phyloP scores from a whole-genome alignment of 345 rosid genomes.

The Pelargonium nanum region DNA sequence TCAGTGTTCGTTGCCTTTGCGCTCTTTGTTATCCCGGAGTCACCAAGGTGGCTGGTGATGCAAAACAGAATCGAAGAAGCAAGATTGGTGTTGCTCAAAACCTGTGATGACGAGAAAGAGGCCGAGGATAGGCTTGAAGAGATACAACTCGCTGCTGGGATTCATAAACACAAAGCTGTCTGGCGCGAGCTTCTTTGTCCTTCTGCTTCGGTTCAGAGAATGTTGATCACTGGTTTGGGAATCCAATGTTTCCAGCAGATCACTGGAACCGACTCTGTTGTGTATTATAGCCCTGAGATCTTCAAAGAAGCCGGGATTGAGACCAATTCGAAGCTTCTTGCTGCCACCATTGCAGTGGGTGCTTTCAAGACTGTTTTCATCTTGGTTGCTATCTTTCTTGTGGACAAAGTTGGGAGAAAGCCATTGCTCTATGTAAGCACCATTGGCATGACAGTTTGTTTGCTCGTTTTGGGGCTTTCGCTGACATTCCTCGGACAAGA shows the following conservation, averaged over 20 bases:
- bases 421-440: conserved; percentile 77
- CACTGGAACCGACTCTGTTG: conserved; percentile 70
- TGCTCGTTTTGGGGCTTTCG: conserved; percentile 44
- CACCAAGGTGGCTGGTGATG: conserved; percentile 86
- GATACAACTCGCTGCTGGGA: conserved; percentile 61
- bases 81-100: conserved; percentile 56
- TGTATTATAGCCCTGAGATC: conserved; percentile 77
- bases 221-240: conserved; percentile 69
- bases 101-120: conserved; percentile 56
- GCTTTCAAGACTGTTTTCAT: conserved; percentile 54
- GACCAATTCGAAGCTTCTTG: conserved; percentile 48
- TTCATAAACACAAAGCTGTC: conserved; percentile 47
- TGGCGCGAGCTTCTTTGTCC: conserved; percentile 75
- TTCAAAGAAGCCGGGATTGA: conserved; percentile 51
- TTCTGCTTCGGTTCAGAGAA: conserved; percentile 51
- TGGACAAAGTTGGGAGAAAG: conserved; percentile 63
- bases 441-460: conserved; percentile 67
- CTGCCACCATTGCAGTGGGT: conserved; percentile 72
- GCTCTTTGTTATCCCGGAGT: conserved; percentile 76
- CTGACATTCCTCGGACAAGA: conserved; percentile 47
- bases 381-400: conserved; percentile 52
- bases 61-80: conserved; percentile 67
- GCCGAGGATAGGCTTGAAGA: conserved; percentile 74
- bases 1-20: conserved; percentile 65
- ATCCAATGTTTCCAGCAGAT: conserved; percentile 88